These are phyloP conservation scores for Gastrolobium bilobum DNA, from an alignment of 306 rosid genomes.

Conservation along the genomic window DNA sequence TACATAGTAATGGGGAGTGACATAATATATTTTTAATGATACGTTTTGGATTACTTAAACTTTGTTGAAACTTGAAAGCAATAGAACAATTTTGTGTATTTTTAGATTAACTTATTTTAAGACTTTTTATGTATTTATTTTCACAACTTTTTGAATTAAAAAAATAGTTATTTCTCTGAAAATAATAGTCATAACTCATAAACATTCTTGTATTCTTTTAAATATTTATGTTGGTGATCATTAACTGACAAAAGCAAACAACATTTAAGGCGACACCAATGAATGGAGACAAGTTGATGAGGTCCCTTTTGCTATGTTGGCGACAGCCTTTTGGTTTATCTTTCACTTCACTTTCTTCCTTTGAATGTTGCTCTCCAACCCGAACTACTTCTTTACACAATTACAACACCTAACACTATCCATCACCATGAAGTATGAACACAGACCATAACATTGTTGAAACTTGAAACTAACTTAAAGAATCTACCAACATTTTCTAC, in stretches of 20 bases:
- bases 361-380: slow-evolving; percentile 44
- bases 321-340: slow-evolving; percentile 1
- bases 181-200: too few relatives aligned
- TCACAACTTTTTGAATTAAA: too few relatives aligned
- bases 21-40: too few relatives aligned
- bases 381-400: slow-evolving; percentile 38
- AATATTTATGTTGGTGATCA: too few relatives aligned
- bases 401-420: background rate
- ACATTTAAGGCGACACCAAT: slow-evolving; percentile 47
- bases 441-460: slow-evolving; percentile 34
- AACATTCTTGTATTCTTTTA: too few relatives aligned
- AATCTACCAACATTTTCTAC: slow-evolving; percentile 46
- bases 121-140: too few relatives aligned
- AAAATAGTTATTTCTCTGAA: too few relatives aligned
- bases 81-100: too few relatives aligned
- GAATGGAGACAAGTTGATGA: slow-evolving; percentile 38
- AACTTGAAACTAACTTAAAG: slow-evolving; percentile 40
- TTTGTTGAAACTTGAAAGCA: too few relatives aligned
- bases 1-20: too few relatives aligned
- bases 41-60: too few relatives aligned
- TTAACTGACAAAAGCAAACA: background rate
- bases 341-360: slow-evolving; percentile 42
- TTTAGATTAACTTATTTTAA: too few relatives aligned
- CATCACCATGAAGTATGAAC: slow-evolving; percentile 29
- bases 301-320: background rate